Base-by-base conservation (phyloP, 164 flowering plant genomes). In the Nelumbo lutea region DNA sequence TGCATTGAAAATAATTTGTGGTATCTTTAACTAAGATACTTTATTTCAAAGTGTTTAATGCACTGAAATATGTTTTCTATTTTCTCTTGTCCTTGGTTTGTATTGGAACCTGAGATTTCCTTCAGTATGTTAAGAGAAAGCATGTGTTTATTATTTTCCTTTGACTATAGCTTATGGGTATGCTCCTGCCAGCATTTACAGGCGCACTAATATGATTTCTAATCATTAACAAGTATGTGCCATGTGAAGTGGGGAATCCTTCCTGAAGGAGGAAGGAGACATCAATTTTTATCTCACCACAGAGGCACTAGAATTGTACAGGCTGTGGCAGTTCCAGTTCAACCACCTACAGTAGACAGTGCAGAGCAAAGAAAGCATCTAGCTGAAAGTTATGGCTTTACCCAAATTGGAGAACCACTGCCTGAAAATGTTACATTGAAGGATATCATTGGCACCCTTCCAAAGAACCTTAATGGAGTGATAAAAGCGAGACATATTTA, bases 361-460 rank as follows among this genome's bases (percentile, higher is more conserved):
- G 81, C 79, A 38, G 89, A 85, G 68, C 58, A 80, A 52, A 84
- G 96, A 70, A 81, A 83, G 61, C 78, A 84, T 64, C 69, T 95
- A 64, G 70, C 81, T 59, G 88, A 88, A 68, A 84, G 70, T 14
- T 95, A 91, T 82, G 98, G 97, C 27, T 95, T 95, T 74, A 80
- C 79, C 60, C 82, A 91, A 76, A 91, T 91, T 73, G 96, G 93
- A 66, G 96, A 90, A 74, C 96, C 89, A 43, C 91, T 95, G 60
- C 91, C 96, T 0, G 88, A 81, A 0, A 77, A 82, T 79, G 81
- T 95, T 61, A 85, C 91, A 5, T 59, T 95, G 68, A 95, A 77
- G 81, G 87, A 87, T 79, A 67, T 90, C 51, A 76, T 81, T 42
- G 85, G 82, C 27, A 76, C 97, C 39, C 90, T 95, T 52, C 98